phyloP scores from a whole-genome alignment of 2,329 filamentous ascomycete genomes.

The Lasiodiplodia gonubiensis region DNA sequence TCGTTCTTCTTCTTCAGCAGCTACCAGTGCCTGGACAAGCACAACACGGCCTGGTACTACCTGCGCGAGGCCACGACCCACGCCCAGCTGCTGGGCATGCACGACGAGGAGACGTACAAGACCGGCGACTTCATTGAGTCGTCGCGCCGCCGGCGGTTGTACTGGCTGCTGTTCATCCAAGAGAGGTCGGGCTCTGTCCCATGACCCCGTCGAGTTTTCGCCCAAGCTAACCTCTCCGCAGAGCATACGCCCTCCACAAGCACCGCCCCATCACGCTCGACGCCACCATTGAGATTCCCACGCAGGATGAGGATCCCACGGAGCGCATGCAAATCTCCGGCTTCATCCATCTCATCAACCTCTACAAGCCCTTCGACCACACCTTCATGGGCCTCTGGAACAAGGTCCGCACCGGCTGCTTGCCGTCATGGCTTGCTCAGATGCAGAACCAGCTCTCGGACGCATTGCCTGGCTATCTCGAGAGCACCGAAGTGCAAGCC shows the following conservation, averaged over 20 bases:
- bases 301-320: slow-evolving; percentile 56
- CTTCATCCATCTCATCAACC: slow-evolving; percentile 65
- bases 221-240: slow-evolving; percentile 38
- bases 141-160: slow-evolving; percentile 62
- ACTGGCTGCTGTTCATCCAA: slow-evolving; percentile 68
- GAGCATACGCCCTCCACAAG: slow-evolving; percentile 67
- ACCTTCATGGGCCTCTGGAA: slow-evolving; percentile 70
- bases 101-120: slow-evolving; percentile 63
- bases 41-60: slow-evolving; percentile 67
- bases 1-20: slow-evolving; percentile 67
- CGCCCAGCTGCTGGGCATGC: slow-evolving; percentile 63
- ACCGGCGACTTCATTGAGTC: slow-evolving; percentile 57
- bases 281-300: slow-evolving; percentile 63
- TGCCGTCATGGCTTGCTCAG: slow-evolving; percentile 53
- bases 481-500: slow-evolving; percentile 69
- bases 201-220: slow-evolving; percentile 27
- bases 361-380: slow-evolving; percentile 68
- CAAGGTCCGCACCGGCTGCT: slow-evolving; percentile 56
- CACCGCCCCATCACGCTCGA: slow-evolving; percentile 68
- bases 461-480: slow-evolving; percentile 61
- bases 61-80: slow-evolving; percentile 66
- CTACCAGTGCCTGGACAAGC: slow-evolving; percentile 66
- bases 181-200: slow-evolving; percentile 54
- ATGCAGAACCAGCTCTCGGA: slow-evolving; percentile 59
- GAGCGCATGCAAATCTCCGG: slow-evolving; percentile 63